Percentiles rank a stretch among this genome's conserved stretches.
Conservation (phyloP, 2,329 filamentous ascomycete species). For the Aspergillus pseudotamarii region DNA sequence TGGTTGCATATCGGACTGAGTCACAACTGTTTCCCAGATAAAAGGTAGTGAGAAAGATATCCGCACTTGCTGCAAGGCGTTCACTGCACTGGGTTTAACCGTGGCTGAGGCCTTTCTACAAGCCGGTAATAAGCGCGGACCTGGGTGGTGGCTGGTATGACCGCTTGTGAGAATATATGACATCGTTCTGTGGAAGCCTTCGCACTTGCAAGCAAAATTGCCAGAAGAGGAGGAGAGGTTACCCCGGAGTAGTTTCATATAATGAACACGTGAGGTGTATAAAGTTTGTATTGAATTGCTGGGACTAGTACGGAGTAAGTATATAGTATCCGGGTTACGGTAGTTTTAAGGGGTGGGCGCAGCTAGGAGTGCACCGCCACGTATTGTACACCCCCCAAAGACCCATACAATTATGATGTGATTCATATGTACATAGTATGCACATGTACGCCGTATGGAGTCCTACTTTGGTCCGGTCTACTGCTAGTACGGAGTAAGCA, state of each 20-base stretch:
- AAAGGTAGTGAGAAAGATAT: neutral
- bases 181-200: neutral
- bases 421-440: neutral
- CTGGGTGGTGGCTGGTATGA: neutral
- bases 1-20: neutral
- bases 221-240: neutral
- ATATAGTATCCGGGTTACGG: neutral
- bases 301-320: neutral
- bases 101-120: conserved; percentile 1
- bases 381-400: neutral
- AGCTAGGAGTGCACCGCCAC: conserved; percentile 16
- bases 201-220: neutral
- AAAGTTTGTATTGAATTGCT: neutral
- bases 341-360: neutral
- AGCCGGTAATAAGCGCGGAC: neutral
- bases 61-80: neutral
- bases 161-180: neutral
- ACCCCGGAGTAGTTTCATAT: neutral
- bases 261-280: neutral
- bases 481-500: too few species aligned
- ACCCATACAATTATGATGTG: neutral
- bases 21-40: neutral
- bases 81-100: neutral
- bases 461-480: neutral
- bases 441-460: too few species aligned